phyloP scores from a whole-genome alignment of 768 basidiomycete genomes.

The Multifurca ochricompacta region DNA sequence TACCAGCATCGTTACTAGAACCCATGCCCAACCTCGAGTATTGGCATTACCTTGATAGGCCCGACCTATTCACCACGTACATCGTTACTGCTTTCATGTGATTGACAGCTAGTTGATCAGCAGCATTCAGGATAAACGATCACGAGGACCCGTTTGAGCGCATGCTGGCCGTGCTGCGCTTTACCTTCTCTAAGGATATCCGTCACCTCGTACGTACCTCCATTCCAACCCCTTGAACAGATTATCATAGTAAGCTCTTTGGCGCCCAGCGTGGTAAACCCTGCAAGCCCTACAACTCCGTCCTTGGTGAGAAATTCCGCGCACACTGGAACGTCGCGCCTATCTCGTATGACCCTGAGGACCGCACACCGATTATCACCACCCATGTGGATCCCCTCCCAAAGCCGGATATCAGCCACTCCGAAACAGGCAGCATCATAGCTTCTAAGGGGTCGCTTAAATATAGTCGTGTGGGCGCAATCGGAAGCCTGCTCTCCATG shows the following conservation, averaged over 20 bases:
- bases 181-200: slow-evolving; percentile 87
- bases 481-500: slow-evolving; percentile 48
- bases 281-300: slow-evolving; percentile 89
- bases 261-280: slow-evolving; percentile 70
- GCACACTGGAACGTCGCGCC: slow-evolving; percentile 80
- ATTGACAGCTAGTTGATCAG: background rate
- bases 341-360: slow-evolving; percentile 42
- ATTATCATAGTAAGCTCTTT: background rate
- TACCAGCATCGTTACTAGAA: slow-evolving; percentile 89
- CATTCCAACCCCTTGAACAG: background rate
- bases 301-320: slow-evolving; percentile 84
- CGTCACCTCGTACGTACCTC: slow-evolving; percentile 68
- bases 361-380: slow-evolving; percentile 39
- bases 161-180: slow-evolving; percentile 88
- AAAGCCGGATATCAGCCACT: slow-evolving; percentile 22
- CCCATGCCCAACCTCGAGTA: slow-evolving; percentile 95
- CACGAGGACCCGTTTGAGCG: slow-evolving; percentile 88
- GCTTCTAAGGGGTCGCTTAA: slow-evolving; percentile 43
- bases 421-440: slow-evolving; percentile 41
- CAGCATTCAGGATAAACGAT: slow-evolving; percentile 72
- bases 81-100: slow-evolving; percentile 26
- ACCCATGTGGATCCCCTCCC: slow-evolving; percentile 29
- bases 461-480: slow-evolving; percentile 52
- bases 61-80: slow-evolving; percentile 88
- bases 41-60: slow-evolving; percentile 89